Conservation (phyloP, 1,284 basidiomycete genomes). For the Trametes versicolor region DNA sequence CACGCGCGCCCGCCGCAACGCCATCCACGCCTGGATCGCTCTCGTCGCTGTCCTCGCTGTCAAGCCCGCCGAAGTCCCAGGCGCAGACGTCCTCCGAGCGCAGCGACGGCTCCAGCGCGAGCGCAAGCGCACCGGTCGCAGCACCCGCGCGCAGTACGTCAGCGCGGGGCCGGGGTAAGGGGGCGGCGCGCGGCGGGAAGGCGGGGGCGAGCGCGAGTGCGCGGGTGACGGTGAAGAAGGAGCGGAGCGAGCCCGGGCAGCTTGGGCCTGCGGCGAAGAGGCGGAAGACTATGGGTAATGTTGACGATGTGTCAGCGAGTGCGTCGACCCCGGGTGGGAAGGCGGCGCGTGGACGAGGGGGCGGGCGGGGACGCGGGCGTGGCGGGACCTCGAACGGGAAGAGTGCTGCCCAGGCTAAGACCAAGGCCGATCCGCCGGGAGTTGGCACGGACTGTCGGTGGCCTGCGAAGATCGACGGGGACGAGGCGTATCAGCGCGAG, state of each 20-base stretch:
- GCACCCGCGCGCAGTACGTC: neutral
- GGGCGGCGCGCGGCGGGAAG: slow-evolving; percentile 11
- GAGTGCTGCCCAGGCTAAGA: neutral
- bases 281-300: slow-evolving; percentile 22
- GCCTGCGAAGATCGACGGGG: slow-evolving; percentile 25
- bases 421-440: slow-evolving; percentile 18
- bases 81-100: neutral
- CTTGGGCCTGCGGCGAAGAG: slow-evolving; percentile 18
- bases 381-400: neutral
- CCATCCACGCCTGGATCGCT: slow-evolving; percentile 6
- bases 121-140: neutral
- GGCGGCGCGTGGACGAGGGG: neutral
- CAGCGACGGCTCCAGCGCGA: neutral
- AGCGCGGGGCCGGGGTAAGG: neutral
- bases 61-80: slow-evolving; percentile 1
- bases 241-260: slow-evolving; percentile 3
- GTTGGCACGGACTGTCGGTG: slow-evolving; percentile 32
- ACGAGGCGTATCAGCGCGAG: slow-evolving; percentile 30
- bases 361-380: slow-evolving; percentile 4
- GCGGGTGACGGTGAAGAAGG: slow-evolving; percentile 17
- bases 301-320: neutral
- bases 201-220: slow-evolving; percentile 7
- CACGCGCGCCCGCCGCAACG: neutral
- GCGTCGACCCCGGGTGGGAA: neutral
- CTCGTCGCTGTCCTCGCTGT: slow-evolving; percentile 18